A percentile compares a stretch with the other conserved stretches of the same genome.
phyloP scores from a whole-genome alignment of 2,329 filamentous ascomycete species.

The Mycogone perniciosa region DNA sequence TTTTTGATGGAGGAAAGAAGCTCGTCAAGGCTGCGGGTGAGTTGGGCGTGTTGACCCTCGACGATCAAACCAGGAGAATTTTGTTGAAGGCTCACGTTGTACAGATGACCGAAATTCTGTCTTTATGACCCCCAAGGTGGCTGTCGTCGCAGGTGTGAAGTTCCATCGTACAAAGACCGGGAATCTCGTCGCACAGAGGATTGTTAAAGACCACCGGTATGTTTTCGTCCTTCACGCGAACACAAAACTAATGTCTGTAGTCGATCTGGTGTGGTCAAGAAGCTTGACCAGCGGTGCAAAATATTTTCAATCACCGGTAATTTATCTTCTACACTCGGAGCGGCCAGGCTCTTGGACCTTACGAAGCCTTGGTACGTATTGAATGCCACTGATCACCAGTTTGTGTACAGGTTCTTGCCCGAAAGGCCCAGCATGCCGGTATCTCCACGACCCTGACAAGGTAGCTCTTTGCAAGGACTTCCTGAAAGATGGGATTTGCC shows the following conservation, averaged over 20 bases:
- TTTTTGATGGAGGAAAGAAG: constrained; percentile 75
- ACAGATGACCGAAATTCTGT: constrained; percentile 54
- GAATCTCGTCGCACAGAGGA: constrained; percentile 72
- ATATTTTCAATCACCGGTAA: constrained; percentile 64
- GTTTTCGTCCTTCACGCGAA: constrained; percentile 27
- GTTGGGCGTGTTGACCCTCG: constrained; percentile 5
- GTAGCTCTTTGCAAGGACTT: constrained; percentile 88
- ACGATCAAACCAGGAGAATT: background rate
- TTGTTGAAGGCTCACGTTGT: background rate
- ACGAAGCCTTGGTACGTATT: constrained; percentile 31
- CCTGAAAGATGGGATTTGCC: constrained; percentile 72
- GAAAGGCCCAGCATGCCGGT: constrained; percentile 74
- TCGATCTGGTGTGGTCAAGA: constrained; percentile 52
- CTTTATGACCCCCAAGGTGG: constrained; percentile 66
- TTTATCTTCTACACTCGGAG: constrained; percentile 35
- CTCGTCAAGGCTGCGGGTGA: constrained; percentile 66
- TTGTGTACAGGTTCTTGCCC: constrained; percentile 67
- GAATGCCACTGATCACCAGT: constrained; percentile 38
- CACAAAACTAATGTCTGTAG: constrained; percentile 38
- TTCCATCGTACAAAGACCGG: constrained; percentile 84
- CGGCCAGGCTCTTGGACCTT: constrained; percentile 16
- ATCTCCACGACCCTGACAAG: constrained; percentile 76
- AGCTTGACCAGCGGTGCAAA: constrained; percentile 68
- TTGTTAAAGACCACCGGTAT: constrained; percentile 72
- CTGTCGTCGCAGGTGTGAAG: constrained; percentile 66